Conservation (phyloP, 148 eudicot species). For the Vaccinium myrtillus region DNA sequence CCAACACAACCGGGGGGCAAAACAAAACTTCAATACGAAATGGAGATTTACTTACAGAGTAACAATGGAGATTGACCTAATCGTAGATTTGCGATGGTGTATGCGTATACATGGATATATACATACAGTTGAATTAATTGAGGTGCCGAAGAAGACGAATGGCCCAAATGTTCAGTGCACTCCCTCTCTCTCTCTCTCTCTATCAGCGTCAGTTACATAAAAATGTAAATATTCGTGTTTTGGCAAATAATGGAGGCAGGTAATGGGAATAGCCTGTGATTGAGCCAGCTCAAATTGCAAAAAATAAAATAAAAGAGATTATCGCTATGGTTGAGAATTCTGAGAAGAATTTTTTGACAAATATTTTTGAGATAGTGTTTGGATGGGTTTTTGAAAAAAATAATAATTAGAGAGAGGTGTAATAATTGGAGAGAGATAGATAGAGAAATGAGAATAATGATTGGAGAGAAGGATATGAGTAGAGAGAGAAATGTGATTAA, state of each 20-base stretch:
- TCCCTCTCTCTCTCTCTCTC: background rate
- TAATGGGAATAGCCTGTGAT: background rate
- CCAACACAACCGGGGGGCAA: background rate
- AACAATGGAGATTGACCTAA: background rate
- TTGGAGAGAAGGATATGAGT: no score
- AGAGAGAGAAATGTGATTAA: no score
- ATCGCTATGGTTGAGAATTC: no score
- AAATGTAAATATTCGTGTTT: background rate
- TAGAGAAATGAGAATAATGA: no score
- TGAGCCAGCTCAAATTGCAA: background rate
- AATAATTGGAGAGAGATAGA: no score
- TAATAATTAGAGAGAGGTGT: no score
- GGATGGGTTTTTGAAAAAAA: no score
- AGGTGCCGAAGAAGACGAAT: constrained; percentile 1
- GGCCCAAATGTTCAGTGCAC: constrained; percentile 8
- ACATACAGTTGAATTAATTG: background rate
- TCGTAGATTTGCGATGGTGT: background rate
- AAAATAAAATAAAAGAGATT: no score
- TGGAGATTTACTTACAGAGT: constrained; percentile 3
- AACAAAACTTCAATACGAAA: background rate
- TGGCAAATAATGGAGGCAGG: background rate
- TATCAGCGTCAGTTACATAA: background rate
- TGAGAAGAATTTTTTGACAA: no score
- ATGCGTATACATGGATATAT: background rate
- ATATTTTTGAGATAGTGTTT: no score